These are phyloP conservation scores for Murraya paniculata DNA, from an alignment of 345 rosid genomes.

Conservation along the genomic window DNA sequence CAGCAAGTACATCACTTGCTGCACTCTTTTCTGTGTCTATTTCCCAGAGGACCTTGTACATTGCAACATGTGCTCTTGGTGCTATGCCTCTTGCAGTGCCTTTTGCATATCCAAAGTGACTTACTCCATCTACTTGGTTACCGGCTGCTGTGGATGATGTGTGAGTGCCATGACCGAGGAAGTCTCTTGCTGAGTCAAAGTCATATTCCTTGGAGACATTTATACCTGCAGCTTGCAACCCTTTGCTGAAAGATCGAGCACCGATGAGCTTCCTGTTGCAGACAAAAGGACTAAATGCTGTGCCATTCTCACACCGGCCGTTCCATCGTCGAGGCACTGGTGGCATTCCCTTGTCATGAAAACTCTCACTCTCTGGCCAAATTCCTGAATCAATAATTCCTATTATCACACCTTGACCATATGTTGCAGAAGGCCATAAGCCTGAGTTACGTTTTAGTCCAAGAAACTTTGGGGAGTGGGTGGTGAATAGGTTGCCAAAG, in stretches of 20 bases:
- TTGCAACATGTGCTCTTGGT: constrained; percentile 38
- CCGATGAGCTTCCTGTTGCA: constrained; percentile 46
- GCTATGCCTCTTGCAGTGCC: constrained; percentile 43
- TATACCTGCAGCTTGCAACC: constrained; percentile 25
- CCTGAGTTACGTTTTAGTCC: constrained; percentile 29
- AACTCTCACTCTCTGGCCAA: constrained; percentile 37
- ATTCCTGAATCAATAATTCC: constrained; percentile 39
- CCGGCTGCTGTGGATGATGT: constrained; percentile 44
- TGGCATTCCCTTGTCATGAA: constrained; percentile 27
- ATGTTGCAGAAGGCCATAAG: constrained; percentile 27
- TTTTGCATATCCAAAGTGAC: constrained; percentile 33
- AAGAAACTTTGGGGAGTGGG: constrained; percentile 39
- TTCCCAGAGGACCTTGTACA: constrained; percentile 32
- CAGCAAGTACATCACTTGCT: constrained; percentile 56
- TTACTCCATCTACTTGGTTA: constrained; percentile 10
- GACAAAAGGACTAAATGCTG: constrained; percentile 4
- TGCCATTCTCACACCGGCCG: constrained; percentile 35
- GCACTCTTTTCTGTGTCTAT: constrained; percentile 20
- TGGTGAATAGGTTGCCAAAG: constrained; percentile 36
- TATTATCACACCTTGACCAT: constrained; percentile 30
- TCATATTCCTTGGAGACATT: constrained; percentile 19
- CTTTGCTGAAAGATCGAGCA: constrained; percentile 33
- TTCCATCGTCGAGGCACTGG: constrained; percentile 34
- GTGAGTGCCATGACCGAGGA: constrained; percentile 38
- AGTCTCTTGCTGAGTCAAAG: constrained; percentile 33